Base-by-base conservation (phyloP, 164 flowering plant species). In the Stephania japonica region DNA sequence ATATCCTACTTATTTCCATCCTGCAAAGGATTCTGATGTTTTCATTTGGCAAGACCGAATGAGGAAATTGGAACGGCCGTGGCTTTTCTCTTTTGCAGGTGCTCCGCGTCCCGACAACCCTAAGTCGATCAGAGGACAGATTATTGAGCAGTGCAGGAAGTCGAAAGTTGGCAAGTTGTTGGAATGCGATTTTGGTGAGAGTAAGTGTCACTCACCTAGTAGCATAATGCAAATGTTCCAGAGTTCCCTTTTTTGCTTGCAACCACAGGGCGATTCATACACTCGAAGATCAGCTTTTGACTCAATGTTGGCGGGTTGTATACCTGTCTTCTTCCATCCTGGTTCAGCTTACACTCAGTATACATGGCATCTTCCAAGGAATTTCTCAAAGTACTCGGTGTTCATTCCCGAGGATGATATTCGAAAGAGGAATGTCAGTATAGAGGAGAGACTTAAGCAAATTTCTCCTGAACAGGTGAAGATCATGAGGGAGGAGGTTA, bases 1-100 rank as follows among this genome's bases (percentile, higher is more conserved):
- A 9, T 94, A 92, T 73, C 98, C 98, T 9, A 92, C 98, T 1
- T 94, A 94, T 80, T 94, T 94, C 78, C 98, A 94, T 78, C 98
- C 98, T 0, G 91, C 92, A 23, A 89, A 85, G 81, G 97, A 94
- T 78, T 82, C 80, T 18, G 95, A 94, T 41, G 97, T 92, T 53
- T 82, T 89, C 50, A 59, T 12, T 26, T 94, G 98, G 98, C 98
- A 94, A 81, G 90, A 87, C 23, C 80, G 97, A 63, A 90, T 94
- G 97, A 85, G 94, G 83, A 88, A 85, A 5, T 59, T 88, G 76
- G 86, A 91, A 23, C 75, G 97, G 77, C 85, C 85, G 61, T 89
- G 88, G 87, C 87, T 94, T 0, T 94, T 92, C 81, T 91, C 97
- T n/a, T 94, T 94, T 82, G 97, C 97, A 23, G 98, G 98, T 13